phyloP scores from a whole-genome alignment of 2,329 filamentous ascomycete genomes.

The Alternaria ethzedia region DNA sequence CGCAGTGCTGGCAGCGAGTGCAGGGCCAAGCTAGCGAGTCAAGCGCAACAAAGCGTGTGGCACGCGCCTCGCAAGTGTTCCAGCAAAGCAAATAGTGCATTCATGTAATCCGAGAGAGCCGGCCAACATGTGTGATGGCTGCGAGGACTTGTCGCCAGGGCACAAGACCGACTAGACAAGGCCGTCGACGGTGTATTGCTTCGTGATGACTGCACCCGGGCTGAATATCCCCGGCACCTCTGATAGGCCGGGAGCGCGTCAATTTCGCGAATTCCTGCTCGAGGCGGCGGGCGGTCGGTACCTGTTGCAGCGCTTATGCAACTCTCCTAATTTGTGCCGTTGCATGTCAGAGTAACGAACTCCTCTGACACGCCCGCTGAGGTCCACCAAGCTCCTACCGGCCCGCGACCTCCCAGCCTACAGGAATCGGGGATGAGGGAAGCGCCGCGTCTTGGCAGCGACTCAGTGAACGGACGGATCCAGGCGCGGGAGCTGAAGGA shows the following conservation, averaged over 20 bases:
- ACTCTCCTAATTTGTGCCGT: constrained; percentile 12
- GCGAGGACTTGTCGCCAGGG: neutral
- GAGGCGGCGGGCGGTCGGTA: neutral
- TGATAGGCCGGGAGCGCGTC: constrained; percentile 18
- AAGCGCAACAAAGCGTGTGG: constrained; percentile 19
- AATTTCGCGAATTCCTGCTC: constrained; percentile 7
- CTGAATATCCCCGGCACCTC: neutral
- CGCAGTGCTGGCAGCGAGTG: neutral
- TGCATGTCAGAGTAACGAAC: constrained; percentile 13
- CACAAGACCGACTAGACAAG: neutral
- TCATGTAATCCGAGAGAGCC: neutral
- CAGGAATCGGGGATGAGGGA: constrained; percentile 21
- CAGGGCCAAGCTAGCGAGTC: constrained; percentile 26
- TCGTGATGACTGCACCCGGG: neutral
- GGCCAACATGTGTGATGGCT: neutral
- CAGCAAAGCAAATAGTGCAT: constrained; percentile 16
- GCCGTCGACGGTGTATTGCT: neutral
- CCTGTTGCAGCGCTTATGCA: constrained; percentile 21
- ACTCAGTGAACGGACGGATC: constrained; percentile 13
- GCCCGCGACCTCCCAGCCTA: constrained; percentile 17
- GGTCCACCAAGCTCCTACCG: constrained; percentile 17
- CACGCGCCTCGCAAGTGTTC: constrained; percentile 13
- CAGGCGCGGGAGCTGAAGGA: constrained; percentile 9
- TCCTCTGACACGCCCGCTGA: constrained; percentile 14
- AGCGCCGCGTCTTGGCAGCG: constrained; percentile 18